Conservation (phyloP, 345 rosid genomes). For the Reutealis trisperma region DNA sequence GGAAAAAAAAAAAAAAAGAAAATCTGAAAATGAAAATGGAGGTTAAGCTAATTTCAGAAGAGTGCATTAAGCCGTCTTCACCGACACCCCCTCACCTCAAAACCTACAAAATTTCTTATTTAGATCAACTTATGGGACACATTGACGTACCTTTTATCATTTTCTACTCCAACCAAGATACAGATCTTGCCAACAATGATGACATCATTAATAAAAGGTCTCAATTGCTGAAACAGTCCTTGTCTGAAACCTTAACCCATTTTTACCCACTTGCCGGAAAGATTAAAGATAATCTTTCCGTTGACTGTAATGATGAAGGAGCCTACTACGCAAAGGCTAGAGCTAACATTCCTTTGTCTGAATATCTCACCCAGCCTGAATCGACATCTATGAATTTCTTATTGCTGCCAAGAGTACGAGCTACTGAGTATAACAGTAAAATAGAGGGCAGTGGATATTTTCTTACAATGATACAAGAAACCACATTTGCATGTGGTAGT, state of each 20-base stretch:
- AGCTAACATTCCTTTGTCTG: not conserved
- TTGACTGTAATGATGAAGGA: constrained; percentile 5
- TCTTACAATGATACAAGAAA: constrained; percentile 17
- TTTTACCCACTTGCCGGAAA: constrained; percentile 7
- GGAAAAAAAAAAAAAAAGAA: no score
- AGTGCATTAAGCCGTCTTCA: not conserved
- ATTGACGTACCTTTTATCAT: not conserved
- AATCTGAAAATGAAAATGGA: not conserved
- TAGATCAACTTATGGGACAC: not conserved
- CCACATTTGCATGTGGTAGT: constrained; percentile 39
- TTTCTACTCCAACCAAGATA: not conserved
- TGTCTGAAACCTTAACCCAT: not conserved
- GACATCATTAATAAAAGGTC: not conserved
- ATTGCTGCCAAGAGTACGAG: not conserved
- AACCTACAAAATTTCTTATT: not conserved
- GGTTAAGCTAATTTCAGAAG: not conserved
- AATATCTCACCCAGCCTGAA: constrained; percentile 15
- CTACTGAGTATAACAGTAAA: not conserved
- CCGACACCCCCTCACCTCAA: not conserved
- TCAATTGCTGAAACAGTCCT: not conserved
- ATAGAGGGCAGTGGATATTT: not conserved
- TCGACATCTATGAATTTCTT: not conserved
- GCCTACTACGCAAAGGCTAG: not conserved
- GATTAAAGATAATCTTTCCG: not conserved
- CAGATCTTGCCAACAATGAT: not conserved